Percentiles rank a stretch among this genome's conserved stretches.
Conservation (phyloP, 345 rosid species). For the Noccaea caerulescens region DNA sequence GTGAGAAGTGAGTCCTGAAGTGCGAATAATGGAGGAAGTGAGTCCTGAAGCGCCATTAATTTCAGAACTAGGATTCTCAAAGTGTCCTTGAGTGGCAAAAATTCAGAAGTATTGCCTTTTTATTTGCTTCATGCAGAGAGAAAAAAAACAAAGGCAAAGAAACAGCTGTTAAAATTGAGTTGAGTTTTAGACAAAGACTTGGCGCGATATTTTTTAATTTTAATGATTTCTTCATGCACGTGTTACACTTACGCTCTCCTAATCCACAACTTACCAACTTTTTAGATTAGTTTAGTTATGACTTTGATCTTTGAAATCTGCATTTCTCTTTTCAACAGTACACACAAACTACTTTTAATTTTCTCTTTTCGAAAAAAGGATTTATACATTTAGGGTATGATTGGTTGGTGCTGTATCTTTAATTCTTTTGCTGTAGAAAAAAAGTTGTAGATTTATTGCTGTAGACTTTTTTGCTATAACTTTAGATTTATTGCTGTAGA, state of each 20-base stretch:
- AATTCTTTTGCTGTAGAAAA: too few species aligned
- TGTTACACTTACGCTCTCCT: not conserved
- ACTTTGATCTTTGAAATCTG: too few species aligned
- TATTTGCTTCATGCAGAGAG: constrained; percentile 25
- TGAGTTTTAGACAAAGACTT: constrained; percentile 26
- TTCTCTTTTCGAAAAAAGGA: too few species aligned
- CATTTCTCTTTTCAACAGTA: not conserved
- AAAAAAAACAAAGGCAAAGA: not conserved
- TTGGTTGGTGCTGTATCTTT: too few species aligned
- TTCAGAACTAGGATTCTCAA: constrained; percentile 30
- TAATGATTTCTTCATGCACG: not conserved
- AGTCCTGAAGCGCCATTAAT: constrained; percentile 43
- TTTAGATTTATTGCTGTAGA: too few species aligned
- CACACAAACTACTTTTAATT: not conserved
- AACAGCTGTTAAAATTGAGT: constrained; percentile 18
- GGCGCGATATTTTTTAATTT: constrained; percentile 20
- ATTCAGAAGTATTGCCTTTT: not conserved
- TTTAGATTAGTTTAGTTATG: not conserved
- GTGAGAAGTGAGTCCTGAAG: constrained; percentile 36
- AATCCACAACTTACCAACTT: not conserved
- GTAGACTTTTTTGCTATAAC: too few species aligned
- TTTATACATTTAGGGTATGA: too few species aligned
- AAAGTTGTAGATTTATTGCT: too few species aligned
- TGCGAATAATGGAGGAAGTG: constrained; percentile 36
- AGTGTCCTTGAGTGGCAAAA: constrained; percentile 41